Base-by-base conservation (phyloP, 2,329 filamentous ascomycete species). In the Cladophialophora psammophila region DNA sequence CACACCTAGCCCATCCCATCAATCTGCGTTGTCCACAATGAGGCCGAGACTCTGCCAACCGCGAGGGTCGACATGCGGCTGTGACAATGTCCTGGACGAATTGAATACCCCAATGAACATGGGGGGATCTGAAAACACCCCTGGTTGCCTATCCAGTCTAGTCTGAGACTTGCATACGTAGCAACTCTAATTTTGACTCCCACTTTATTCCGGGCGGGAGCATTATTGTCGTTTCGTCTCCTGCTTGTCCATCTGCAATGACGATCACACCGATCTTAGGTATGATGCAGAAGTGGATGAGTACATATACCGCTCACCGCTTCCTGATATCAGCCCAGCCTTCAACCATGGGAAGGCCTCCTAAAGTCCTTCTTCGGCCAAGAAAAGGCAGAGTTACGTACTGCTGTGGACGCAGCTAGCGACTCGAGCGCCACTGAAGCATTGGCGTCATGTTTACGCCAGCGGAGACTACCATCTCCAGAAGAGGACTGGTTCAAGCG, bases 111-210 rank as follows among this genome's bases (percentile, higher is more conserved):
- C 32, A 36, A 42, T 58, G 55, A 31, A 40, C 32, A 40, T 42
- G 32, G 59, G 35, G 45, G 45, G 48, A 38, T 50, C 35, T 26
- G 18, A 34, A 3, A 8, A 50, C 45, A 31, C 48, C 48, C 59
- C 34, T 61, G 59, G 59, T 35, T 36, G 60, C 52, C 56, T 36
- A 63, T 36, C 52, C 57, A 38, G 42, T 50, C n/a, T 35, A 53
- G 50, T 64, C 60, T 66, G 66, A 69, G 63, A 69, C 63, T 66
- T 66, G 66, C 66, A 66, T 66, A 36, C 48, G 35, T 54, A 50
- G 55, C 53, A 45, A 65, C 65, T 59, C 60, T 60, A 60, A 56
- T 56, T 60, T 60, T 45, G 58, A 31, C 18, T 52, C 31, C 59
- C 32, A 54, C 45, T 10, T 34, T 35, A 61, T 64, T 64, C 55